Conservation (phyloP, 2,329 filamentous ascomycete genomes). For the Ophiostoma triangulosporum region DNA sequence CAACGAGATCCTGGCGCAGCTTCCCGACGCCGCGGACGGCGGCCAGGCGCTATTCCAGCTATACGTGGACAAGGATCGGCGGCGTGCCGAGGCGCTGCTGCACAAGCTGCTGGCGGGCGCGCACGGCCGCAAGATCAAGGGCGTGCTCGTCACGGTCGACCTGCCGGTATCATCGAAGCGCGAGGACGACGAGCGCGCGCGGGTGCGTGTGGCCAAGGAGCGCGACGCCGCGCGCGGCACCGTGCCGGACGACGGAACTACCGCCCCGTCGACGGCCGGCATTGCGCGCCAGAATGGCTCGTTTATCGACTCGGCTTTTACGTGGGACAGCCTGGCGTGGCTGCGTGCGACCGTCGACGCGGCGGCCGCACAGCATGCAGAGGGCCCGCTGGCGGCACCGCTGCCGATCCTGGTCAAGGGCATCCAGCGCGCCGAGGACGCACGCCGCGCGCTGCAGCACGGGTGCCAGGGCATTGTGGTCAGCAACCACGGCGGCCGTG, state of each 20-base stretch:
- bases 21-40: conserved; percentile 24
- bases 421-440: conserved; percentile 42
- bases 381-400: background rate
- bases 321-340: conserved; percentile 41
- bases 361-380: background rate
- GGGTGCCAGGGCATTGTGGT: conserved; percentile 41
- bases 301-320: conserved; percentile 35
- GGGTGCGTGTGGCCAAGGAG: background rate
- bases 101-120: conserved; percentile 11
- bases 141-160: conserved; percentile 40
- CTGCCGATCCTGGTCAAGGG: conserved; percentile 44
- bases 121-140: conserved; percentile 22
- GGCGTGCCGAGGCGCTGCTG: conserved; percentile 5
- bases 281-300: conserved; percentile 37
- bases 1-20: conserved; percentile 11
- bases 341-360: conserved; percentile 26
- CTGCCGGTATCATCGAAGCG: conserved; percentile 42
- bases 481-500: conserved; percentile 45
- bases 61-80: conserved; percentile 12
- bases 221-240: conserved; percentile 10
- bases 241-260: no score
- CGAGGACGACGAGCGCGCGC: conserved; percentile 38
- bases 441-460: conserved; percentile 32
- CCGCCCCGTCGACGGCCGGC: no score
- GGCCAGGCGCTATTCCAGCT: conserved; percentile 15